Conservation (phyloP, 108 stramenopile species). For the Skeletonema costatum region DNA sequence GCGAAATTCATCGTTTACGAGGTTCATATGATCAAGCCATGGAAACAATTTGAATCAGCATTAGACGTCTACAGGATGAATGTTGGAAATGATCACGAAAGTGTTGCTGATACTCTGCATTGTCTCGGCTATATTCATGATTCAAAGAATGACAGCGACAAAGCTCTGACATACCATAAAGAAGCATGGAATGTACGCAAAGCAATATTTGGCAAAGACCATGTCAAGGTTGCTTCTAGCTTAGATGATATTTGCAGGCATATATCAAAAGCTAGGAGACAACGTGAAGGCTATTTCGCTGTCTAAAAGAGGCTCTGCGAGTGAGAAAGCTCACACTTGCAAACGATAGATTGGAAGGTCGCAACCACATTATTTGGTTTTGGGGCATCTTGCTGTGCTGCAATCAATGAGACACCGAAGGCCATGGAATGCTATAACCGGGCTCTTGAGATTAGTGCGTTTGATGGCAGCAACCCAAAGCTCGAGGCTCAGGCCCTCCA, state of each 20-base stretch:
- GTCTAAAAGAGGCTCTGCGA: constrained; percentile 53
- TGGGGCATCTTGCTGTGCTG: constrained; percentile 54
- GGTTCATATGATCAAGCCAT: constrained; percentile 40
- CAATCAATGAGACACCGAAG: constrained; percentile 35
- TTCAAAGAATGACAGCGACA: constrained; percentile 27
- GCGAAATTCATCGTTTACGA: constrained; percentile 31
- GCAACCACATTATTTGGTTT: constrained; percentile 57
- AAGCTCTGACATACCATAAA: constrained; percentile 55
- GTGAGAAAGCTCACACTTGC: constrained; percentile 44
- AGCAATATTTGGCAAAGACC: constrained; percentile 45
- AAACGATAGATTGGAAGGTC: constrained; percentile 44
- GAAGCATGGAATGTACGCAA: constrained; percentile 50
- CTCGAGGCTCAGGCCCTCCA: constrained; percentile 61
- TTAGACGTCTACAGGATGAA: constrained; percentile 36
- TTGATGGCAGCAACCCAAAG: constrained; percentile 30
- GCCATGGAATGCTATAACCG: constrained; percentile 52
- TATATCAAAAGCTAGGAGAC: constrained; percentile 51
- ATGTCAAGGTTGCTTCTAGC: constrained; percentile 47
- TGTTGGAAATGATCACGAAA: constrained; percentile 46
- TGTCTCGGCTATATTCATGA: constrained; percentile 48
- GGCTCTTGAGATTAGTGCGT: constrained; percentile 40
- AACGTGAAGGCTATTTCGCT: constrained; percentile 50
- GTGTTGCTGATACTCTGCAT: constrained; percentile 44
- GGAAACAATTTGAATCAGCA: constrained; percentile 33
- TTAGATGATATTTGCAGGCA: constrained; percentile 56